These are phyloP conservation scores for Anthostomella pinea DNA, from an alignment of 2,329 filamentous ascomycete genomes.

Conservation along the genomic window DNA sequence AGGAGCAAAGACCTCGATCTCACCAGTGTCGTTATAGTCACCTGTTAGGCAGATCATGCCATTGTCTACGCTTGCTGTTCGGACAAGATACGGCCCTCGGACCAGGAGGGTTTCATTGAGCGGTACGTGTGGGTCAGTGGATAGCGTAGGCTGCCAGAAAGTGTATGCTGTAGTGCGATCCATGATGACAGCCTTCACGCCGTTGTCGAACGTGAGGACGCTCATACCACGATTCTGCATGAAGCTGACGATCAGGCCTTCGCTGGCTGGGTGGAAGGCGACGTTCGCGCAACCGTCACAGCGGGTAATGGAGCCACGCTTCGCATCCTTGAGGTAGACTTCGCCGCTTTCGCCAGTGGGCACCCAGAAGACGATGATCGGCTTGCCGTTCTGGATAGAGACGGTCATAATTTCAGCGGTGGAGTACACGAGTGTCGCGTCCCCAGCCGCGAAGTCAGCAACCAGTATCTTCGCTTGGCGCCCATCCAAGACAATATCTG, in stretches of 20 bases:
- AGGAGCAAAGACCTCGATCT: conserved; percentile 47
- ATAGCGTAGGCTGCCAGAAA: conserved; percentile 54
- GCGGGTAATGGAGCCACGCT: conserved; percentile 35
- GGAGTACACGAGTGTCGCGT: conserved; percentile 50
- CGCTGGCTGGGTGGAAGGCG: conserved; percentile 39
- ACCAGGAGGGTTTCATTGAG: conserved; percentile 47
- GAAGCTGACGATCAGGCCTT: conserved; percentile 44
- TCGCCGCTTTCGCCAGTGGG: conserved; percentile 53
- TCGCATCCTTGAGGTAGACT: conserved; percentile 44
- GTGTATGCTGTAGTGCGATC: conserved; percentile 53
- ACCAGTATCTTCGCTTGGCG: conserved; percentile 61
- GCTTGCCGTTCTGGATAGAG: conserved; percentile 43
- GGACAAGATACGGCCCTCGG: conserved; percentile 51
- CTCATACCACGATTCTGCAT: conserved; percentile 48
- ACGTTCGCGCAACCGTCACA: conserved; percentile 40
- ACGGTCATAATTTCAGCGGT: conserved; percentile 55
- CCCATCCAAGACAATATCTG: conserved; percentile 52
- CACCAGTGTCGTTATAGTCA: conserved; percentile 41
- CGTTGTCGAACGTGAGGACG: conserved; percentile 44
- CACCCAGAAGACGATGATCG: conserved; percentile 51
- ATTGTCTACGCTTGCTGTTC: conserved; percentile 37
- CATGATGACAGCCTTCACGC: conserved; percentile 48
- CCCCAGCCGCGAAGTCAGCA: conserved; percentile 56
- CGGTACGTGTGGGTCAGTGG: conserved; percentile 43
- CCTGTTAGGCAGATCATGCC: conserved; percentile 42